Evolutionary conservation across 2,329 filamentous ascomycete species (phyloP).

Genomic region (Penicillium sp.): DNA sequence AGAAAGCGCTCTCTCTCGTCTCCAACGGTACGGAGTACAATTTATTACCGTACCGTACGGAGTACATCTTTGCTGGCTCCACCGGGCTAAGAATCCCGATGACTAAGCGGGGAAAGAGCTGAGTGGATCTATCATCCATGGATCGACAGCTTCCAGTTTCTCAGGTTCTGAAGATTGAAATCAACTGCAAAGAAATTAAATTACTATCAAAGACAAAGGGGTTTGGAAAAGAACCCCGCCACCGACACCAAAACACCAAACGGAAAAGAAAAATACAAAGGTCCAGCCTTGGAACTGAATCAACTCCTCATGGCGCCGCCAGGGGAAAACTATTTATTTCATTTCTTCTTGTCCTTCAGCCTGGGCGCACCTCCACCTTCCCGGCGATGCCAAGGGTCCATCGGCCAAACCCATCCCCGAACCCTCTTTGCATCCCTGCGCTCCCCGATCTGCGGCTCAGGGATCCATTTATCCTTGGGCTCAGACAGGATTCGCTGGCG

Average conservation of each 20-base stretch:
- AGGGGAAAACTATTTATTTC: constrained; percentile 34
- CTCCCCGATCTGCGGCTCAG: constrained; percentile 61
- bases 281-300: not conserved
- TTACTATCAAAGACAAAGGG: constrained; percentile 8
- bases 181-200: constrained; percentile 8
- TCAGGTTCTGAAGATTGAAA: not conserved
- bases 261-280: not conserved
- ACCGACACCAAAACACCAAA: not conserved
- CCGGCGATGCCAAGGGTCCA: constrained; percentile 61
- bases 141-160: too few relatives aligned
- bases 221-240: constrained; percentile 3
- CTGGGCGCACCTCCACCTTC: constrained; percentile 48
- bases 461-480: constrained; percentile 63
- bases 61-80: too few relatives aligned
- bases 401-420: constrained; percentile 64
- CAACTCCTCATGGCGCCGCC: not conserved
- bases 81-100: too few relatives aligned
- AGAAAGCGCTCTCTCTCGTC: too few relatives aligned
- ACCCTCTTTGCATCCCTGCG: constrained; percentile 61
- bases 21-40: too few relatives aligned
- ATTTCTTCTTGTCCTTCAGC: constrained; percentile 35
- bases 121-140: too few relatives aligned
- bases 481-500: constrained; percentile 56
- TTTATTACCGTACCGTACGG: too few relatives aligned
- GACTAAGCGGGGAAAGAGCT: too few relatives aligned